Evolutionary conservation across 2,329 filamentous ascomycete genomes (phyloP).

Genomic region (Akanthomyces uredinophilus): DNA sequence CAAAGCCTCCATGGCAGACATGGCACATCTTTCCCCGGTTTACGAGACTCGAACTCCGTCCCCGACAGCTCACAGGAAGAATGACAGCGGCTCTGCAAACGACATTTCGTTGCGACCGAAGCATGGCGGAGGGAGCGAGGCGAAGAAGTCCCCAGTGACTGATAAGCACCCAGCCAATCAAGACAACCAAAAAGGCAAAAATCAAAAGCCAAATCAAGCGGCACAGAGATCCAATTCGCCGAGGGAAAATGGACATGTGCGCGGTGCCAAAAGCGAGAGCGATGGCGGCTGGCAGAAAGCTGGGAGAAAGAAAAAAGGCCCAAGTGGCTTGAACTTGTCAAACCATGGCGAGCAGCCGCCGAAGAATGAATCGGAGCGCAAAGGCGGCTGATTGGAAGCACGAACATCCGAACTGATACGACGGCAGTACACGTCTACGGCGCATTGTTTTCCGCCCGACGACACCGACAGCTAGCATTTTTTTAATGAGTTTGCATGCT

Average conservation of each 20-base stretch:
- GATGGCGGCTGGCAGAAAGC: conserved; percentile 56
- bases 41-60: conserved; percentile 69
- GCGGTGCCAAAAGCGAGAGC: conserved; percentile 51
- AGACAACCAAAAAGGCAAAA: conserved; percentile 16
- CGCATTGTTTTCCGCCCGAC: neutral
- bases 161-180: conserved; percentile 21
- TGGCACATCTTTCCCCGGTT: conserved; percentile 63
- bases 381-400: conserved; percentile 48
- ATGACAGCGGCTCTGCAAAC: conserved; percentile 32
- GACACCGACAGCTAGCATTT: neutral
- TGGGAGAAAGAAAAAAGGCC: conserved; percentile 39
- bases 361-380: conserved; percentile 55
- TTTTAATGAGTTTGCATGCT: neutral
- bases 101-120: conserved; percentile 4
- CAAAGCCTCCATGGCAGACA: conserved; percentile 32
- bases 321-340: conserved; percentile 30
- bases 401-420: neutral
- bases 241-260: conserved; percentile 49
- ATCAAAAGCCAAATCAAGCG: conserved; percentile 34
- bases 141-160: conserved; percentile 19
- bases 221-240: conserved; percentile 14
- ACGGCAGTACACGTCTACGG: neutral
- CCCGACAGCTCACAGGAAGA: conserved; percentile 54
- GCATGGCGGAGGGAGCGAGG: conserved; percentile 15
- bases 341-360: conserved; percentile 49